phyloP scores from a whole-genome alignment of 169 alveolate genomes.

The Perkinsus marinus region DNA sequence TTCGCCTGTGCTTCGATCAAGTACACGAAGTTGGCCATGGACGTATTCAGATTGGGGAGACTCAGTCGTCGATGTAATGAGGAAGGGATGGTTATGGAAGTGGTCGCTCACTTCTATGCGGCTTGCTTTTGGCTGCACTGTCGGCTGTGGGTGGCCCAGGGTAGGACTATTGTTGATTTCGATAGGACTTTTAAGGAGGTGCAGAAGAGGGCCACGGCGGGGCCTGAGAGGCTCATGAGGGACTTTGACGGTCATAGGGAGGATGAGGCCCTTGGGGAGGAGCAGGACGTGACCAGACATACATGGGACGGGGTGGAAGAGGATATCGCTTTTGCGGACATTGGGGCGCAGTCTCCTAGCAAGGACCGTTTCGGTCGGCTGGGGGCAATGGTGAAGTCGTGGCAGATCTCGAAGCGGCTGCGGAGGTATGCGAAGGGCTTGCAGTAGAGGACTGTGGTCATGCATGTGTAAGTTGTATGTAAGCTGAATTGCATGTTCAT shows the following conservation, averaged over 20 bases:
- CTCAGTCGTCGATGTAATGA: not conserved
- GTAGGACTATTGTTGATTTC: not conserved
- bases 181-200: not conserved
- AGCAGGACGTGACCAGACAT: not conserved
- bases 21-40: not conserved
- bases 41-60: not conserved
- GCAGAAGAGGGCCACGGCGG: not conserved
- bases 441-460: too few species aligned
- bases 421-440: not conserved
- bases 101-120: not conserved
- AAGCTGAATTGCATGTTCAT: too few species aligned
- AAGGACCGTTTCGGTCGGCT: not conserved
- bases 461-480: too few species aligned
- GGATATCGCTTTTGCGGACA: not conserved
- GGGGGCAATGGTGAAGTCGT: not conserved
- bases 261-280: not conserved
- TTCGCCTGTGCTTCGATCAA: not conserved
- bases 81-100: not conserved
- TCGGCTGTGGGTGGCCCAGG: not conserved
- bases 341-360: not conserved
- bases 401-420: not conserved
- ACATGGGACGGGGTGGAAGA: not conserved
- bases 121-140: not conserved
- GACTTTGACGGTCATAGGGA: not conserved
- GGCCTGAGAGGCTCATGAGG: not conserved